These are phyloP conservation scores for Globisporangium spinosum DNA, from an alignment of 352 stramenopile genomes.

Conservation along the genomic window DNA sequence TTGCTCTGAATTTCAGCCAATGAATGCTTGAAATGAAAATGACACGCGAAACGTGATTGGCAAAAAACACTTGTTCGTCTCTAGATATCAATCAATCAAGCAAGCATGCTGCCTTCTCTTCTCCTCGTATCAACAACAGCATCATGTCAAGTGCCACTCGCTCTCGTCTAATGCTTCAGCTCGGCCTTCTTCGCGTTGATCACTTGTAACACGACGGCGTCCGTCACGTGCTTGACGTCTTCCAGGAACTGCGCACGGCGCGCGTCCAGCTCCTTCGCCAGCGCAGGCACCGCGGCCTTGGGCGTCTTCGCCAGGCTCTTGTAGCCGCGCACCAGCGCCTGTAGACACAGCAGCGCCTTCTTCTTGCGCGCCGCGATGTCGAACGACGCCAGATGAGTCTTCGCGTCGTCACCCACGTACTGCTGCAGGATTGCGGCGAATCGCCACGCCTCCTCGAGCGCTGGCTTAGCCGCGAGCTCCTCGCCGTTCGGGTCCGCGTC, in stretches of 20 bases:
- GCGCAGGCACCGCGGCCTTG: conserved; percentile 4
- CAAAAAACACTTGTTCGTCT: conserved; percentile 1
- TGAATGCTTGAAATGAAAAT: neutral
- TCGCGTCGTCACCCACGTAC: conserved; percentile 47
- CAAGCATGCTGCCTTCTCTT: neutral
- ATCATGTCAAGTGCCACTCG: neutral
- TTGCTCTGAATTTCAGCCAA: neutral
- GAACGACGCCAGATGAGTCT: conserved; percentile 72
- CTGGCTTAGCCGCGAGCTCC: conserved; percentile 59
- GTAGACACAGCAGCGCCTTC: conserved; percentile 71
- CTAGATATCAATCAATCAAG: neutral
- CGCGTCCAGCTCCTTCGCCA: conserved; percentile 33
- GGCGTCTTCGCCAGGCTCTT: conserved; percentile 30
- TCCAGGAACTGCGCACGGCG: conserved; percentile 46
- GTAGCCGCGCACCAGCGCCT: conserved; percentile 65
- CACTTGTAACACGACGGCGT: conserved; percentile 54
- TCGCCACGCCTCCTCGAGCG: conserved; percentile 74
- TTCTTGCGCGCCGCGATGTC: conserved; percentile 74
- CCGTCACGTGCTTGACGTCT: conserved; percentile 49
- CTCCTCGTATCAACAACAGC: neutral
- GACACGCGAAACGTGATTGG: neutral
- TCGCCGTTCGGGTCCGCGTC: conserved; percentile 74
- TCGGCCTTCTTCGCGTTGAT: conserved; percentile 61
- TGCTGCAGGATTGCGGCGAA: conserved; percentile 72
- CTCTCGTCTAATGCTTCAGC: conserved; percentile 41